phyloP scores from a whole-genome alignment of 257 asterid genomes.

The Solanum piurae region DNA sequence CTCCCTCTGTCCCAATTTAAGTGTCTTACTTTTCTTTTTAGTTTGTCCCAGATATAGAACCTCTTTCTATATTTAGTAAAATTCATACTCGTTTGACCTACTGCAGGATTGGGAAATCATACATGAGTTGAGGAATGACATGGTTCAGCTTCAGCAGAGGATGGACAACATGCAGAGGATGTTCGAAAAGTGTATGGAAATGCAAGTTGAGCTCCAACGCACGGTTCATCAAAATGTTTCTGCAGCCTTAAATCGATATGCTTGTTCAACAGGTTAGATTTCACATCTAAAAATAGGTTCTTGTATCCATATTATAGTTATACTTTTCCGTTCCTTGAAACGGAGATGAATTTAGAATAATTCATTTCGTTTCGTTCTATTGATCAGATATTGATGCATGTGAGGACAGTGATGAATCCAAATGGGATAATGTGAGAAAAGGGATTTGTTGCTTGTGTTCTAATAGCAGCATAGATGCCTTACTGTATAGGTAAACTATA shows the following conservation, averaged over 20 bases:
- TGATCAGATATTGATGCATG: constrained; percentile 21
- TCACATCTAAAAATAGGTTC: neutral
- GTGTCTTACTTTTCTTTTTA: neutral
- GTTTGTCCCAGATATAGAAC: neutral
- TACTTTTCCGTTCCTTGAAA: neutral
- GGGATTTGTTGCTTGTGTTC: constrained; percentile 78
- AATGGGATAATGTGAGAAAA: constrained; percentile 61
- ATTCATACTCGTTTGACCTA: neutral
- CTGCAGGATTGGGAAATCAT: constrained; percentile 61
- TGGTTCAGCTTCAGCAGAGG: constrained; percentile 65
- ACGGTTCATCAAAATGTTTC: constrained; percentile 62
- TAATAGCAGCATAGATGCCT: constrained; percentile 47
- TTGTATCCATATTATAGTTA: neutral
- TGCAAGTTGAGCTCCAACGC: constrained; percentile 75
- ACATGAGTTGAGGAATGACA: constrained; percentile 57
- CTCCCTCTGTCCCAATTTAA: neutral
- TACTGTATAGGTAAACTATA: constrained; percentile 63
- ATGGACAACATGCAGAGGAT: constrained; percentile 65
- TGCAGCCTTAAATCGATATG: constrained; percentile 59
- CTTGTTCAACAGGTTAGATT: constrained; percentile 40
- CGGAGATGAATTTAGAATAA: neutral
- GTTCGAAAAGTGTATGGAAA: constrained; percentile 80
- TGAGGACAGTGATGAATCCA: constrained; percentile 35
- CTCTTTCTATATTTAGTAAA: neutral
- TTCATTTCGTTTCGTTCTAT: neutral